A percentile compares a stretch with the other conserved stretches of the same genome.
These are phyloP conservation scores for Pseudogymnoascus verrucosus DNA, from an alignment of 2,329 filamentous ascomycete genomes.

Conservation along the genomic window DNA sequence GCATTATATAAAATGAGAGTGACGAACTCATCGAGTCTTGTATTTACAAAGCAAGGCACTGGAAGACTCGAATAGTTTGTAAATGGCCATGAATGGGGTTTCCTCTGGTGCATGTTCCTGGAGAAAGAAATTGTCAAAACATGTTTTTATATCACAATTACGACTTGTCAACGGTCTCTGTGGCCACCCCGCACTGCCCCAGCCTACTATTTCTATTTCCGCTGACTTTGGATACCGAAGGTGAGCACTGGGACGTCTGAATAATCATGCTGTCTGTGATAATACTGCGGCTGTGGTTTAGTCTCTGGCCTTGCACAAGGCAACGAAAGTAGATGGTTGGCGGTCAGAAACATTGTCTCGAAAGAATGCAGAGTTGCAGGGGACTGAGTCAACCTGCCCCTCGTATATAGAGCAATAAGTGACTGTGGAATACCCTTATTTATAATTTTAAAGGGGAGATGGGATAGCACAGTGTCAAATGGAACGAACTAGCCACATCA, in stretches of 20 bases:
- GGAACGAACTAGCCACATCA: neutral
- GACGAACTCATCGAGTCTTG: neutral
- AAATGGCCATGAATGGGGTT: neutral
- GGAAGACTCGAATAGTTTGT: neutral
- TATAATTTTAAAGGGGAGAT: neutral
- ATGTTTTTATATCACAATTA: neutral
- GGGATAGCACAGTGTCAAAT: neutral
- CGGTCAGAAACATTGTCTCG: neutral
- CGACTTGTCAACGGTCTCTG: neutral
- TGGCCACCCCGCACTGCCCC: neutral
- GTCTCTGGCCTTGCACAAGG: neutral
- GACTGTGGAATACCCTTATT: neutral
- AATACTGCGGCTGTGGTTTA: neutral
- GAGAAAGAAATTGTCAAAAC: neutral
- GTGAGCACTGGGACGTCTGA: neutral
- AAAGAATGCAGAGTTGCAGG: neutral
- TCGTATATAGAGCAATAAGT: neutral
- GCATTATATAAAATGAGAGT: neutral
- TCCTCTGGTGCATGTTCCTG: neutral
- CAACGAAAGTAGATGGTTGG: neutral
- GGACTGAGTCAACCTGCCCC: neutral
- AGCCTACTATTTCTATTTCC: neutral
- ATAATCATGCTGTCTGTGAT: neutral
- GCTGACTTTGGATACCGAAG: neutral
- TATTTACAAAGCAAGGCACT: neutral